Evolutionary conservation across 768 basidiomycete genomes (phyloP).

Genomic region (Leccinum subgranulosum): DNA sequence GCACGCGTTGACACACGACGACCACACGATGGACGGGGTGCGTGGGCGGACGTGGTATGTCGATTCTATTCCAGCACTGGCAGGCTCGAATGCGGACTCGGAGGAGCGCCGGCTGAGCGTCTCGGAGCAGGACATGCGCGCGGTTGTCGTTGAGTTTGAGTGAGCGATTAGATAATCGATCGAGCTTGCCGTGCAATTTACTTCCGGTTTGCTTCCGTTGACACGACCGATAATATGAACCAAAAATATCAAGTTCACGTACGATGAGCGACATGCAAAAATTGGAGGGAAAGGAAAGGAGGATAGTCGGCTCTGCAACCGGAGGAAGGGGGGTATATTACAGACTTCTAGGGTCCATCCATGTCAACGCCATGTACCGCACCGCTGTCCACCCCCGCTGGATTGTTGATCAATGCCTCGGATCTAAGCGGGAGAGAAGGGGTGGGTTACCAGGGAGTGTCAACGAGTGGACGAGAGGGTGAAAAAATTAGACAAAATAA

Average conservation of each 20-base stretch:
- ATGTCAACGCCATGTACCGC: not conserved
- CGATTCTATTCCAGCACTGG: not conserved
- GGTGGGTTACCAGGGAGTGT: not conserved
- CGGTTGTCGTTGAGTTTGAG: conserved; percentile 11
- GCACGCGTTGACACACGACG: conserved; percentile 1
- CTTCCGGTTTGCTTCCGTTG: not conserved
- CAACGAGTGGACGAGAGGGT: not conserved
- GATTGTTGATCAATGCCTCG: not conserved
- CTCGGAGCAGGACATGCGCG: conserved; percentile 6
- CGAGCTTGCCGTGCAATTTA: not conserved
- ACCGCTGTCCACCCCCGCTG: not conserved
- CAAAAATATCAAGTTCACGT: not conserved
- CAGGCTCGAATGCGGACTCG: not conserved
- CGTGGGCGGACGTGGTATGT: conserved; percentile 14
- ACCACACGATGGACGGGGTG: conserved; percentile 10
- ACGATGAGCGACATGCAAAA: not conserved
- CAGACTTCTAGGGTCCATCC: not conserved
- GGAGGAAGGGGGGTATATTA: not conserved
- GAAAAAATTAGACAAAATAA: not conserved
- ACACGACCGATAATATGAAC: not conserved
- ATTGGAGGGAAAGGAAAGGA: not conserved
- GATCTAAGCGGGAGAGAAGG: not conserved
- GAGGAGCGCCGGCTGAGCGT: not conserved
- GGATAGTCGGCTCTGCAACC: not conserved
- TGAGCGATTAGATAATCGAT: not conserved